A percentile compares a stretch with the other conserved stretches of the same genome.
Conservation (phyloP, 2,329 filamentous ascomycete species). For the Epichloe hybrida region DNA sequence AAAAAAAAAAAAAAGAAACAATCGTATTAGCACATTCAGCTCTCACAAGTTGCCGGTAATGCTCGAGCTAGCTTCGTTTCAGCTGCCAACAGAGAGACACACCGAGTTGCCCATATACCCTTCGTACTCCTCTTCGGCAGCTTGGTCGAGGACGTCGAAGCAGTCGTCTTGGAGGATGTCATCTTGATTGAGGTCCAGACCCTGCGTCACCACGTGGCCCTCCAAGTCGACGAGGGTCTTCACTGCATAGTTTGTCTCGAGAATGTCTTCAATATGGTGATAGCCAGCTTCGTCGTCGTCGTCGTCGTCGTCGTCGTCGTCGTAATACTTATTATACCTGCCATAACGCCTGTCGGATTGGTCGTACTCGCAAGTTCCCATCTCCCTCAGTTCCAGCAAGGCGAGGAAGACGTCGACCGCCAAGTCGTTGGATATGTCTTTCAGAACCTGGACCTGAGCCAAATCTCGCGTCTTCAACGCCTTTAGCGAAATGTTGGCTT, state of each 20-base stretch:
- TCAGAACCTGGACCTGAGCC: conserved; percentile 13
- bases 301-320: neutral
- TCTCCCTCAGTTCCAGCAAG: conserved; percentile 17
- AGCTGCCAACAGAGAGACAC: neutral
- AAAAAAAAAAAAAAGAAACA: too few species aligned
- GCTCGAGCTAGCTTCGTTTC: neutral
- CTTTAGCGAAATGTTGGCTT: conserved; percentile 17
- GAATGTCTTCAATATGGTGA: conserved; percentile 8
- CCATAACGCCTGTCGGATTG: neutral
- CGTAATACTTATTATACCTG: conserved; percentile 1
- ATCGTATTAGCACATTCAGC: neutral
- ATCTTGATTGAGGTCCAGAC: conserved; percentile 8
- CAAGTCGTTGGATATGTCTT: conserved; percentile 11
- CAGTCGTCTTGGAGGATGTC: conserved; percentile 11
- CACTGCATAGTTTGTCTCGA: conserved; percentile 5
- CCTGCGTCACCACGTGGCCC: conserved; percentile 10
- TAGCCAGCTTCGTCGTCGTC: conserved; percentile 1
- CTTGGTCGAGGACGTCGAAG: conserved; percentile 8
- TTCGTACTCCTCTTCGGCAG: conserved; percentile 12
- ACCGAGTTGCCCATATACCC: conserved; percentile 17
- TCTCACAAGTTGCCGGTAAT: neutral
- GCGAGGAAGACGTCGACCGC: conserved; percentile 20
- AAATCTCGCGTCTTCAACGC: conserved; percentile 17
- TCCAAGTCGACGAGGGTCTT: conserved; percentile 16
- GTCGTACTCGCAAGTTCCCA: conserved; percentile 7